A percentile compares a stretch with the other conserved stretches of the same genome.
These are phyloP conservation scores for Solanum hybrid DNA, from an alignment of 305 asterid genomes.

Conservation along the genomic window DNA sequence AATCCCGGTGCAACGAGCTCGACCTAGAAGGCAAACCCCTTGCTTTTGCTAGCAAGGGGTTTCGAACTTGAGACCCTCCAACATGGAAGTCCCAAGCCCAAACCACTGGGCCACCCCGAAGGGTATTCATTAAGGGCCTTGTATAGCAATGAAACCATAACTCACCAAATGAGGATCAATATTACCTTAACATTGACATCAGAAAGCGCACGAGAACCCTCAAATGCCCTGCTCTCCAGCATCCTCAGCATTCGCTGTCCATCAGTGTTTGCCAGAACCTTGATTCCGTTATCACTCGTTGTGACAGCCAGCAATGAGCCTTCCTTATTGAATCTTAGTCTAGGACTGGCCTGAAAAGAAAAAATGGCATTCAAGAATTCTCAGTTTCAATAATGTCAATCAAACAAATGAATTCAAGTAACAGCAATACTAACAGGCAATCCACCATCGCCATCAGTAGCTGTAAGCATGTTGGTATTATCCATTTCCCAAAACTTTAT, in stretches of 20 bases:
- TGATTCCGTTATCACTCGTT: constrained; percentile 83
- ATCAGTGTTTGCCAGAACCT: constrained; percentile 68
- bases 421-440: constrained; percentile 60
- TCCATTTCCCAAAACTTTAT: constrained; percentile 98
- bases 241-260: constrained; percentile 88
- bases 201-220: constrained; percentile 65
- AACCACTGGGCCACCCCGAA: background rate
- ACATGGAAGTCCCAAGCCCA: background rate
- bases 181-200: constrained; percentile 74
- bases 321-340: constrained; percentile 84
- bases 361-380: constrained; percentile 8
- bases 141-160: background rate
- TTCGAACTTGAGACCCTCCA: background rate
- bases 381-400: background rate
- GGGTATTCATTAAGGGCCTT: background rate
- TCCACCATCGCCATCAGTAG: constrained; percentile 82
- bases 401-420: background rate
- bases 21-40: background rate
- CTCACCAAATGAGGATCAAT: constrained; percentile 3
- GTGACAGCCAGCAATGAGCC: constrained; percentile 87
- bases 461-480: constrained; percentile 54
- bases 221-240: constrained; percentile 80
- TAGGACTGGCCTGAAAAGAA: constrained; percentile 71
- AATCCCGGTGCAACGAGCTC: background rate
- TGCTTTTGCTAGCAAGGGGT: background rate